Evolutionary conservation across 306 rosid genomes (phyloP).

Genomic region (Inga oerstediana): DNA sequence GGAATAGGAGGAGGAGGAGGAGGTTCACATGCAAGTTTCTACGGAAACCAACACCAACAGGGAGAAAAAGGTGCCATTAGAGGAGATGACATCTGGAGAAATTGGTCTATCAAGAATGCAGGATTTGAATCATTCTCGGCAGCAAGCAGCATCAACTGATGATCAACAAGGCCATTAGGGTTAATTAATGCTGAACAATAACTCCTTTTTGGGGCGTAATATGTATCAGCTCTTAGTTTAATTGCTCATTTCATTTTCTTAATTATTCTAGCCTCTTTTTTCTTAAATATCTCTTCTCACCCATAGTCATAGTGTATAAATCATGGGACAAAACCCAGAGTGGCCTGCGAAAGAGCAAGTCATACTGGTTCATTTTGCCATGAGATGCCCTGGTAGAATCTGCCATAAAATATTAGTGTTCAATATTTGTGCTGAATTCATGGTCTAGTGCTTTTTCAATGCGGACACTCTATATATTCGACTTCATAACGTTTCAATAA

Average conservation of each 20-base stretch:
- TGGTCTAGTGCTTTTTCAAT: conserved; percentile 23
- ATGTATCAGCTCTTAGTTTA: conserved; percentile 6
- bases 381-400: conserved; percentile 6
- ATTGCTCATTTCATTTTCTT: conserved; percentile 9
- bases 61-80: conserved; percentile 32
- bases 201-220: not conserved
- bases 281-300: not conserved
- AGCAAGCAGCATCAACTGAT: conserved; percentile 44
- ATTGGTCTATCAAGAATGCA: conserved; percentile 48
- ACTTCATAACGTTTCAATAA: not conserved
- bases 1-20: conserved; percentile 58
- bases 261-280: not conserved
- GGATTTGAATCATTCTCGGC: conserved; percentile 61
- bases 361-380: conserved; percentile 29
- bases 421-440: not conserved
- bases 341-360: conserved; percentile 30
- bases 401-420: not conserved
- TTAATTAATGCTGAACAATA: not conserved
- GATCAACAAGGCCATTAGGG: not conserved
- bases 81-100: conserved; percentile 50
- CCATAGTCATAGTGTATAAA: not conserved
- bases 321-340: not conserved
- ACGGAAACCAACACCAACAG: conserved; percentile 32
- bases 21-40: conserved; percentile 42
- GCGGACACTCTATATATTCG: not conserved